These are phyloP conservation scores for Lentithecium fluviatile DNA, from an alignment of 495 filamentous ascomycete genomes.

Conservation along the genomic window DNA sequence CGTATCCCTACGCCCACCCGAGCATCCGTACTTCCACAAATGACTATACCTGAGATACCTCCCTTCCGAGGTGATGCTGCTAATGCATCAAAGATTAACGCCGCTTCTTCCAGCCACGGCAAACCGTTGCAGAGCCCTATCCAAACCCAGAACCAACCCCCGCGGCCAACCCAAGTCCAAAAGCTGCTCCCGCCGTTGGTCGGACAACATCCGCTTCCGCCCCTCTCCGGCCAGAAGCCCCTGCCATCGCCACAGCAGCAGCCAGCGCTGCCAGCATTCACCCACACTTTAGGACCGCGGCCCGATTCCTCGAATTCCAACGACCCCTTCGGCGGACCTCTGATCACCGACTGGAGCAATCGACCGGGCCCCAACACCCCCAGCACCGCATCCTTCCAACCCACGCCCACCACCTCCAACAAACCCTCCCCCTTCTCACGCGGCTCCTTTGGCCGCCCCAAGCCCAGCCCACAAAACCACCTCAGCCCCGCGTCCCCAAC, in stretches of 20 bases:
- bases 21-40: constrained; percentile 20
- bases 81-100: background rate
- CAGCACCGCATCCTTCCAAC: background rate
- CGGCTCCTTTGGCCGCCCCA: constrained; percentile 9
- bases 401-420: constrained; percentile 4
- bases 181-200: constrained; percentile 21
- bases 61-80: constrained; percentile 11
- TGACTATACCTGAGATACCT: constrained; percentile 20
- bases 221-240: constrained; percentile 25
- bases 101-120: background rate
- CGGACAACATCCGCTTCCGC: constrained; percentile 34
- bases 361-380: background rate
- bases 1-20: constrained; percentile 18
- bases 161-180: constrained; percentile 11
- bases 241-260: constrained; percentile 2
- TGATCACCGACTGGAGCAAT: constrained; percentile 7
- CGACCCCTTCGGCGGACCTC: constrained; percentile 20
- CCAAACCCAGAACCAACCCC: constrained; percentile 11
- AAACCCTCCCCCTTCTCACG: constrained; percentile 9
- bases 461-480: constrained; percentile 14
- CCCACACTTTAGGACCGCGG: background rate
- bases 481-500: constrained; percentile 33
- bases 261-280: constrained; percentile 30
- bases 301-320: constrained; percentile 4
- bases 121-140: background rate